Percentiles rank a stretch among this genome's conserved stretches.
These are phyloP conservation scores for Clathrus columnatus DNA, from an alignment of 768 basidiomycete species.

Conservation along the genomic window DNA sequence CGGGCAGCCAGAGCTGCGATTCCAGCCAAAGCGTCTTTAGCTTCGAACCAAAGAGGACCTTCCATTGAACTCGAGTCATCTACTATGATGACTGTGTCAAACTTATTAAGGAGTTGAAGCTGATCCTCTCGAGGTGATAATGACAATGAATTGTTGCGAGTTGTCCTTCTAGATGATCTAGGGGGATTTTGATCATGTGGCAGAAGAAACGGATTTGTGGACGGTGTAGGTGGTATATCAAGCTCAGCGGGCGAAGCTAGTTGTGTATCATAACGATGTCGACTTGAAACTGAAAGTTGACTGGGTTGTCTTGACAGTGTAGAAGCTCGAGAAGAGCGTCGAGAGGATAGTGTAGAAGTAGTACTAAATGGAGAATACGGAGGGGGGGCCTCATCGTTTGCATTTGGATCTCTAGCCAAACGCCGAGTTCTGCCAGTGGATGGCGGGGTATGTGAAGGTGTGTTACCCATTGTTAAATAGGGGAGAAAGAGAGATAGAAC, in stretches of 20 bases:
- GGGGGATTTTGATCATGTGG: background rate
- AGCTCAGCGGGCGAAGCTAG: background rate
- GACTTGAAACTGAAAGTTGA: background rate
- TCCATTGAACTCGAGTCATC: constrained; percentile 57
- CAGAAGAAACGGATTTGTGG: background rate
- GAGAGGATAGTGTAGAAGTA: background rate
- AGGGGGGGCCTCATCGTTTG: background rate
- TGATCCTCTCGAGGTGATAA: background rate
- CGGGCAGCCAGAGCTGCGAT: constrained; percentile 39
- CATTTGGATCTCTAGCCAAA: no score
- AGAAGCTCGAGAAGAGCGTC: no score
- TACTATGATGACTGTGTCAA: constrained; percentile 50
- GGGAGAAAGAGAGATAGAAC: background rate
- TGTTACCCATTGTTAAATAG: background rate
- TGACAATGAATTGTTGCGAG: background rate
- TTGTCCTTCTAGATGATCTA: background rate
- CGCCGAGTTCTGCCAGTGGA: no score
- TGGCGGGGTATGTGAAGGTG: background rate
- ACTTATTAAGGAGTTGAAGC: constrained; percentile 21
- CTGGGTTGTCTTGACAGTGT: no score
- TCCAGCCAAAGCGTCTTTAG: constrained; percentile 35
- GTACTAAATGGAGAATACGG: background rate
- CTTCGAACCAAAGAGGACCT: constrained; percentile 41
- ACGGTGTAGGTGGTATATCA: background rate
- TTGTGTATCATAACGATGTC: background rate